phyloP scores from a whole-genome alignment of 139 green algal genomes.

The Ettlia oleoabundans region DNA sequence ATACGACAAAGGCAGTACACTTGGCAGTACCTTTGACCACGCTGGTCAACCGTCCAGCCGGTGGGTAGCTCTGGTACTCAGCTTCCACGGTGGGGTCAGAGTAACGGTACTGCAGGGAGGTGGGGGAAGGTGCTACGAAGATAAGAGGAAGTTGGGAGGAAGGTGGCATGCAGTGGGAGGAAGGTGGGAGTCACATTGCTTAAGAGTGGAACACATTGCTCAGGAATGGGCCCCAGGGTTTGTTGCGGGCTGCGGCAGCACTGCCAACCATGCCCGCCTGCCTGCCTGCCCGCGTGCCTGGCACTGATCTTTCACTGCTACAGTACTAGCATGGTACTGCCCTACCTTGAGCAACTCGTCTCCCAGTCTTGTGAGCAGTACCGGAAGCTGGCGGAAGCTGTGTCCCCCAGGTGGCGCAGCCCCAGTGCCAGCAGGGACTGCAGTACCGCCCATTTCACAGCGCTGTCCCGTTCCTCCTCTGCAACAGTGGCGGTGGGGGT shows the following conservation, averaged over 20 bases:
- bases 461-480: conserved; percentile 12
- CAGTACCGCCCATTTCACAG: conserved; percentile 18
- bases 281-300: background rate
- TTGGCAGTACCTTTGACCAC: background rate
- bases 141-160: background rate
- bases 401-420: conserved; percentile 15
- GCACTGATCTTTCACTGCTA: background rate
- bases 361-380: background rate
- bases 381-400: conserved; percentile 16
- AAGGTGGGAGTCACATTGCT: background rate
- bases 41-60: background rate
- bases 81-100: conserved; percentile 3
- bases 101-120: background rate
- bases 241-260: too few species aligned
- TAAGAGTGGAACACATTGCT: too few species aligned
- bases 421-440: conserved; percentile 13
- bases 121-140: background rate
- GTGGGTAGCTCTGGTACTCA: background rate
- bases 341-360: conserved; percentile 6
- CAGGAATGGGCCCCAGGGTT: too few species aligned
- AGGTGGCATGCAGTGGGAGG: background rate
- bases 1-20: background rate
- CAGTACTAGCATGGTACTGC: background rate
- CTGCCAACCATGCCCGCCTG: background rate
- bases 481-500: background rate